Percentiles rank a stretch among this genome's conserved stretches.
phyloP scores from a whole-genome alignment of 371 early-diverging fungal genomes.

The Mucor sp. region DNA sequence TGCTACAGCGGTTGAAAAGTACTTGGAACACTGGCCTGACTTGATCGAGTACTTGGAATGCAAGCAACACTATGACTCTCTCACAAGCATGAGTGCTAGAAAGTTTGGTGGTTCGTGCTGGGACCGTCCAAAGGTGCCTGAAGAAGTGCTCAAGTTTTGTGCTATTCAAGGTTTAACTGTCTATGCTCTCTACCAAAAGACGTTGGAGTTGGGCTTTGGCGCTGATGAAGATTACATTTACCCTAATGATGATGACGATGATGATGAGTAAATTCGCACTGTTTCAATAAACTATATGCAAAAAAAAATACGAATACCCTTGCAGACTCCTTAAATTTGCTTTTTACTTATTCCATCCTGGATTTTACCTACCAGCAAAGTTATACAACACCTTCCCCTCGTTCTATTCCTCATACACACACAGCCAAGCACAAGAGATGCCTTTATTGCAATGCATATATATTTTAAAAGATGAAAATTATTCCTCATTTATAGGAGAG shows the following conservation, averaged over 20 bases:
- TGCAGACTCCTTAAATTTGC: neutral
- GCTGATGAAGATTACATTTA: conserved; percentile 12
- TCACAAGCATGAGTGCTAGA: neutral
- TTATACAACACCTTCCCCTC: neutral
- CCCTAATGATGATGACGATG: neutral
- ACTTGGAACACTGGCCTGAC: conserved; percentile 21
- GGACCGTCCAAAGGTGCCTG: conserved; percentile 23
- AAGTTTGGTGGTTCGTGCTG: conserved; percentile 30
- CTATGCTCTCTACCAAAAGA: conserved; percentile 7
- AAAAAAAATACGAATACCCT: too few species aligned
- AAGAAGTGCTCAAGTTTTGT: conserved; percentile 15
- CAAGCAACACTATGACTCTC: conserved; percentile 10
- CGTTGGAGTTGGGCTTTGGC: neutral
- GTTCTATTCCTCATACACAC: neutral
- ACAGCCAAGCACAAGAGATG: neutral
- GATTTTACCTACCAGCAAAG: neutral
- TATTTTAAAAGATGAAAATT: neutral
- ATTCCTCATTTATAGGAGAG: neutral
- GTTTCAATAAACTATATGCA: neutral
- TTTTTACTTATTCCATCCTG: neutral
- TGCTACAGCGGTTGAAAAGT: neutral
- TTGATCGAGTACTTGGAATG: conserved; percentile 7
- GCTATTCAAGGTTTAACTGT: conserved; percentile 31
- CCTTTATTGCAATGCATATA: neutral
- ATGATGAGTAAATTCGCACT: neutral